phyloP scores from a whole-genome alignment of 176 grass and related monocot genomes.

The Cenchrus purpureus region DNA sequence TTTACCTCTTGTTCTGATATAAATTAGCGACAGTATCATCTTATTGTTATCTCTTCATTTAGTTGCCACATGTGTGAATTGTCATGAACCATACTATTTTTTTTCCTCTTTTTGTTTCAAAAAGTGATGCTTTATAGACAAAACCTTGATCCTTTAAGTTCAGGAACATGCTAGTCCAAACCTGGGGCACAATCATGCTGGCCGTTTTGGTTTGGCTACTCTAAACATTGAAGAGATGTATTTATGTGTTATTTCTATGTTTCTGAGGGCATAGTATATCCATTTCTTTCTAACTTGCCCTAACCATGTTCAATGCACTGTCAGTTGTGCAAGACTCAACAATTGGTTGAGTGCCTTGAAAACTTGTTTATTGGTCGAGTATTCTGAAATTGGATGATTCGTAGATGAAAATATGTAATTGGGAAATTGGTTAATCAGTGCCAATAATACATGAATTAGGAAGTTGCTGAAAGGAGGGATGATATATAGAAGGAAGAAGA shows the following conservation, averaged over 20 bases:
- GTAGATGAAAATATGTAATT: constrained; percentile 11
- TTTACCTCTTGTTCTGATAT: constrained; percentile 33
- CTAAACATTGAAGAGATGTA: not conserved
- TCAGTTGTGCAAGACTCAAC: not conserved
- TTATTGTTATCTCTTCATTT: constrained; percentile 31
- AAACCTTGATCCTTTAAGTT: not conserved
- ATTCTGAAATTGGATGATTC: constrained; percentile 17
- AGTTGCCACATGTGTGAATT: constrained; percentile 4
- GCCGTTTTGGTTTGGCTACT: not conserved
- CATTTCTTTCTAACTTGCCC: constrained; percentile 11
- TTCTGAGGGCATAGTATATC: not conserved
- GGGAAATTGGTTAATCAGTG: not conserved
- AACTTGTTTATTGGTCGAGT: not conserved
- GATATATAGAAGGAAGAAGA: too few species aligned
- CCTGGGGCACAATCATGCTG: not conserved
- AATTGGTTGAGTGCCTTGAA: not conserved
- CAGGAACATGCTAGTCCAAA: not conserved
- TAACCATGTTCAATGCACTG: constrained; percentile 11
- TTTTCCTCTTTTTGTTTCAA: not conserved
- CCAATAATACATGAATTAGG: not conserved
- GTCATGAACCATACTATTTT: constrained; percentile 16
- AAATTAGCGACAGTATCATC: not conserved
- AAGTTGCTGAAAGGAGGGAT: not conserved
- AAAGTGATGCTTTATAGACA: constrained; percentile 7
- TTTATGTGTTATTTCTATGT: not conserved